Percentiles rank a stretch among this genome's conserved stretches.
Evolutionary conservation across 441 rosid species (phyloP).

Genomic region (Melastoma candidum): DNA sequence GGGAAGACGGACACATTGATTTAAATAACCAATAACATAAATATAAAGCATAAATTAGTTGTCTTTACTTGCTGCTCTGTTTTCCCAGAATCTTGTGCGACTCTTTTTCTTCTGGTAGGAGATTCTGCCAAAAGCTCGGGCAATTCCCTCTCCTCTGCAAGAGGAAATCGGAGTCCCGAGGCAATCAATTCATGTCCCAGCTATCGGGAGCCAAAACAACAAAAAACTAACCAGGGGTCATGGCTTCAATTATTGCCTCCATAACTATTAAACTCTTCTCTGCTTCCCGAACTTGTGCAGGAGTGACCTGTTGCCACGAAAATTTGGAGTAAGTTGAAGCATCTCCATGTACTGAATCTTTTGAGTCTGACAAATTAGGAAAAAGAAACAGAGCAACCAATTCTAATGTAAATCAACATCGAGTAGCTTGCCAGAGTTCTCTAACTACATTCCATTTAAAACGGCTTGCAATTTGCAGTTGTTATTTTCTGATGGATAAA

Average conservation of each 20-base stretch:
- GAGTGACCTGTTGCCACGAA: slow-evolving; percentile 50
- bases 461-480: too few relatives aligned
- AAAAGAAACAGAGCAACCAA: too few relatives aligned
- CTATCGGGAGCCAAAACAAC: neutral
- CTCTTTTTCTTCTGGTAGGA: slow-evolving; percentile 66
- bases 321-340: neutral
- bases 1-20: neutral
- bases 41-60: neutral
- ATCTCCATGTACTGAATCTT: slow-evolving; percentile 2
- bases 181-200: neutral
- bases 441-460: too few relatives aligned
- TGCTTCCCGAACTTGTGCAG: slow-evolving; percentile 90
- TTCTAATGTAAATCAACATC: too few relatives aligned
- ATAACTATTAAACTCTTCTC: slow-evolving; percentile 77
- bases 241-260: slow-evolving; percentile 91
- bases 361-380: too few relatives aligned
- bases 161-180: slow-evolving; percentile 6
- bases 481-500: too few relatives aligned
- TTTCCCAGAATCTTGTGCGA: slow-evolving; percentile 80
- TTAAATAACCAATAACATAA: neutral
- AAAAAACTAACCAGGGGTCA: slow-evolving; percentile 72
- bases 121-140: slow-evolving; percentile 95
- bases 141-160: slow-evolving; percentile 87
- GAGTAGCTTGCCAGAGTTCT: too few relatives aligned
- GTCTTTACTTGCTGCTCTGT: slow-evolving; percentile 71